Conservation (phyloP, 2,329 filamentous ascomycete species). For the Anisogramma anomala region DNA sequence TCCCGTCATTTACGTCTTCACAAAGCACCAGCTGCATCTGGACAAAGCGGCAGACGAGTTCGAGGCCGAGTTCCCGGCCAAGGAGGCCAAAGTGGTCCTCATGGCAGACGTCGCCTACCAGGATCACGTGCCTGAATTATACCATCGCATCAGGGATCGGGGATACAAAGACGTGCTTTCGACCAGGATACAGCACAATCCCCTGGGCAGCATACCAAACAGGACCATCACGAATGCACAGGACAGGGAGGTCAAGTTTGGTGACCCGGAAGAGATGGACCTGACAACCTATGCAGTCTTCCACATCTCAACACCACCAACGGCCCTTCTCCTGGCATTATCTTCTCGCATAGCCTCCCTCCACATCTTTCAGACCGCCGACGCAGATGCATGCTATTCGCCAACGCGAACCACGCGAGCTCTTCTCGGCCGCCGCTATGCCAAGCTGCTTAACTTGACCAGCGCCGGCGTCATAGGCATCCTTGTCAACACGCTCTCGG, state of each 20-base stretch:
- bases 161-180: constrained; percentile 63
- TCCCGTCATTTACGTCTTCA: constrained; percentile 87
- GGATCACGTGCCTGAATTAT: constrained; percentile 54
- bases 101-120: constrained; percentile 87
- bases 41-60: constrained; percentile 49
- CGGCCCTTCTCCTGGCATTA: constrained; percentile 75
- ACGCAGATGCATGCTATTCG: constrained; percentile 36
- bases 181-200: constrained; percentile 65
- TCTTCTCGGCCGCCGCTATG: constrained; percentile 74
- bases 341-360: constrained; percentile 70
- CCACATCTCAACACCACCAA: constrained; percentile 71
- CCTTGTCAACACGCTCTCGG: constrained; percentile 86
- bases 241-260: constrained; percentile 25
- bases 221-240: constrained; percentile 43
- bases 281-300: constrained; percentile 65
- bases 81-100: constrained; percentile 54
- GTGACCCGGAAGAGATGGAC: constrained; percentile 27
- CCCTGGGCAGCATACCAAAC: constrained; percentile 73
- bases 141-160: constrained; percentile 36
- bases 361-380: constrained; percentile 59
- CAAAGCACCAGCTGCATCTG: constrained; percentile 55
- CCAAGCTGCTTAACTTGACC: constrained; percentile 66
- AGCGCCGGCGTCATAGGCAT: constrained; percentile 83
- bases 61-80: constrained; percentile 54
- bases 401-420: constrained; percentile 36